Percentiles rank a stretch among this genome's conserved stretches.
phyloP scores from a whole-genome alignment of 2,329 filamentous ascomycete genomes.

The Aspergillus persii region DNA sequence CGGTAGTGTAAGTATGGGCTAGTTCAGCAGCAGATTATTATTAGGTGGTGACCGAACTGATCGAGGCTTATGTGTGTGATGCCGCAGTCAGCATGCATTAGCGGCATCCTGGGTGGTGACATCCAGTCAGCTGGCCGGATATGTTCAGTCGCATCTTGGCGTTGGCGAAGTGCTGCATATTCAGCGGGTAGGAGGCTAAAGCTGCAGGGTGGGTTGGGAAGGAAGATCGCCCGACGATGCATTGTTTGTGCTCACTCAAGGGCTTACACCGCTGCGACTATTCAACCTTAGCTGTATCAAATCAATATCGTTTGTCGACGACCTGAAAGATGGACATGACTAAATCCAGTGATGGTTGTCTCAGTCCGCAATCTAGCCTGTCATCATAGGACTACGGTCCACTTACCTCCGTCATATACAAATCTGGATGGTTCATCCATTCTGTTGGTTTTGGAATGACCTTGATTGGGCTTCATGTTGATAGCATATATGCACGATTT shows the following conservation, averaged over 20 bases:
- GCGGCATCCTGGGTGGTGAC: neutral
- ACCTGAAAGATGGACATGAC: neutral
- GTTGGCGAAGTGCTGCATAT: neutral
- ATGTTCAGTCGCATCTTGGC: neutral
- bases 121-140: neutral
- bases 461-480: neutral
- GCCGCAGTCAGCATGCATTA: neutral
- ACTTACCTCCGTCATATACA: neutral
- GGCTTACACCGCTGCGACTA: neutral
- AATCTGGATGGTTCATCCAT: neutral
- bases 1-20: neutral
- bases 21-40: neutral
- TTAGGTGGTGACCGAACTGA: neutral
- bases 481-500: neutral
- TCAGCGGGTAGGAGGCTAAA: neutral
- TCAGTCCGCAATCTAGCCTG: neutral
- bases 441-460: neutral
- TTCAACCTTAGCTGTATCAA: neutral
- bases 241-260: neutral
- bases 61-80: neutral
- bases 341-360: neutral
- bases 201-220: neutral
- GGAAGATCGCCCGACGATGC: neutral
- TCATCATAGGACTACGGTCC: too few species aligned
- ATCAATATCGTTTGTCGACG: neutral